Evolutionary conservation across 2,329 filamentous ascomycete genomes (phyloP).

Genomic region (Fonsecaea nubica): DNA sequence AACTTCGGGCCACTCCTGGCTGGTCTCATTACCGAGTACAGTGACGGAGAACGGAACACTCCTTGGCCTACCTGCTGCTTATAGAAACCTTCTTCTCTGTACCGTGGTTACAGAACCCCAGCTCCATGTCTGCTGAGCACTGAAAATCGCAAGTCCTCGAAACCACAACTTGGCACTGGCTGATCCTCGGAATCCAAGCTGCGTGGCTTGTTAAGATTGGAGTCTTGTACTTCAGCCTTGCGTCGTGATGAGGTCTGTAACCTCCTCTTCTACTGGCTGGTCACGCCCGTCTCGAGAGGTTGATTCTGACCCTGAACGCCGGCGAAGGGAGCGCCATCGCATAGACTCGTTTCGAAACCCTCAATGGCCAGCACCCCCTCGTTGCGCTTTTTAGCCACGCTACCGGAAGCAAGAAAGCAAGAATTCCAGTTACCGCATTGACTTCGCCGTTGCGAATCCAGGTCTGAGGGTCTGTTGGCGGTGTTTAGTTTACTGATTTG

Average conservation of each 20-base stretch:
- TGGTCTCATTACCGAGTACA: background rate
- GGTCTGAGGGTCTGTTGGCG: background rate
- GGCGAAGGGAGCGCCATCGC: background rate
- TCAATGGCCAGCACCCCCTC: background rate
- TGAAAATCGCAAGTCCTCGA: background rate
- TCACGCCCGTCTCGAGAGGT: conserved; percentile 11
- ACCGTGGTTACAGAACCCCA: background rate
- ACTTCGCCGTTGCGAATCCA: background rate
- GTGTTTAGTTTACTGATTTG: background rate
- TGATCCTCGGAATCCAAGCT: conserved; percentile 8
- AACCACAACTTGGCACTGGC: conserved; percentile 1
- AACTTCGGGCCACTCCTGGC: background rate
- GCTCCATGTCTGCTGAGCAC: background rate
- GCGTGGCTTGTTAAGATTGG: background rate
- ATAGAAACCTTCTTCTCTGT: background rate
- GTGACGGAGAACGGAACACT: background rate
- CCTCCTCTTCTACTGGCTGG: background rate
- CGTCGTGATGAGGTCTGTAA: background rate
- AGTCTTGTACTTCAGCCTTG: conserved; percentile 16
- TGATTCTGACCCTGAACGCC: conserved; percentile 19
- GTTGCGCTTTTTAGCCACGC: background rate
- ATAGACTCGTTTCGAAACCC: background rate
- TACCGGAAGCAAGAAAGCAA: background rate
- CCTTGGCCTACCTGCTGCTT: background rate
- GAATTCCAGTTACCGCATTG: background rate